A percentile compares a stretch with the other conserved stretches of the same genome.
Conservation (phyloP, 2,329 filamentous ascomycete species). For the Xylaria polymorpha region DNA sequence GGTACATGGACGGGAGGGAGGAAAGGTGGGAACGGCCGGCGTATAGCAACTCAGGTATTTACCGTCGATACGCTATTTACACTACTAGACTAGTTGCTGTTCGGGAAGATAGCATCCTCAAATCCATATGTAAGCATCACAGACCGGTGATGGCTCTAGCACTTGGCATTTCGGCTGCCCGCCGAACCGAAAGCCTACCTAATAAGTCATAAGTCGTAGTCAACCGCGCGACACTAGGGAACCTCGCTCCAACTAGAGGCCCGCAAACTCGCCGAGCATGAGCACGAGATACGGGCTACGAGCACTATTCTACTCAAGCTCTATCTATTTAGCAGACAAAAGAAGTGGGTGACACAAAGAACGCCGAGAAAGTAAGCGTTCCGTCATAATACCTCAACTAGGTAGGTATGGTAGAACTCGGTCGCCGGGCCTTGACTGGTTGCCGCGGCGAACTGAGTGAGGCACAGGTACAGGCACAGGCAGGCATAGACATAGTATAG, state of each 20-base stretch:
- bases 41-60: constrained; percentile 17
- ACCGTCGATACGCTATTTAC: not conserved
- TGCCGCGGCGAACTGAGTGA: constrained; percentile 8
- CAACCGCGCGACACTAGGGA: constrained; percentile 31
- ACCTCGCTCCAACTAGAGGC: constrained; percentile 29
- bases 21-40: constrained; percentile 20
- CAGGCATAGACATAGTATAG: not conserved
- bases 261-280: constrained; percentile 35
- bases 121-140: constrained; percentile 12
- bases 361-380: constrained; percentile 38
- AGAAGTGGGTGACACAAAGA: constrained; percentile 32
- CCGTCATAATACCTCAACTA: constrained; percentile 32
- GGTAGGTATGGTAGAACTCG: constrained; percentile 35
- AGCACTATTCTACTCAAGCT: constrained; percentile 11
- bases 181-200: constrained; percentile 26
- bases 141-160: constrained; percentile 5
- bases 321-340: constrained; percentile 8
- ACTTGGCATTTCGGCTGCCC: constrained; percentile 25
- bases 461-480: constrained; percentile 2
- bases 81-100: constrained; percentile 14
- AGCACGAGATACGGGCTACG: constrained; percentile 16
- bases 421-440: constrained; percentile 34
- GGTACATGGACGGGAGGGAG: constrained; percentile 21
- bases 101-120: constrained; percentile 20
- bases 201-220: constrained; percentile 21